A percentile compares a stretch with the other conserved stretches of the same genome.
phyloP scores from a whole-genome alignment of 768 basidiomycete genomes.

The Lentinula sp. region DNA sequence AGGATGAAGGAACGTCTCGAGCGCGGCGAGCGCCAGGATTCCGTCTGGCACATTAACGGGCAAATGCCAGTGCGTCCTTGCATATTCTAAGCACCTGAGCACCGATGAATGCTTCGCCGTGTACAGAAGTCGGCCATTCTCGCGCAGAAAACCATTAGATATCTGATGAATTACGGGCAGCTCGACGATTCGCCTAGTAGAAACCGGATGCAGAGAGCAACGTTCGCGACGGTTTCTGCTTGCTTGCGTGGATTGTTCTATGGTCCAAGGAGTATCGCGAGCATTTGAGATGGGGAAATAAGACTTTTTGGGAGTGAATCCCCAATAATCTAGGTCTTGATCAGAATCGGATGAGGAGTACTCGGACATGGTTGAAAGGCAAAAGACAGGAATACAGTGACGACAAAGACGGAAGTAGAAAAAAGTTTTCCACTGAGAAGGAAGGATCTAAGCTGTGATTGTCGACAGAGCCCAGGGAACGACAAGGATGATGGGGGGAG shows the following conservation, averaged over 20 bases:
- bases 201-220: constrained; percentile 12
- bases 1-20: constrained; percentile 50
- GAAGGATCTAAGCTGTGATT: background rate
- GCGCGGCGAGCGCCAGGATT: constrained; percentile 53
- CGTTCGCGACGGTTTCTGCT: constrained; percentile 12
- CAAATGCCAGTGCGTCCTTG: constrained; percentile 31
- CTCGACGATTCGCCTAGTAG: background rate
- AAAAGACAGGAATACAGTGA: background rate
- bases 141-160: background rate
- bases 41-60: constrained; percentile 33
- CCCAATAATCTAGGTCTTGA: constrained; percentile 17
- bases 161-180: background rate
- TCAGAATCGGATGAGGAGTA: constrained; percentile 8
- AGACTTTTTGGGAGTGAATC: constrained; percentile 11
- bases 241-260: constrained; percentile 16
- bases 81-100: constrained; percentile 37
- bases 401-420: background rate
- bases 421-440: background rate
- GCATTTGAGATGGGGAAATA: constrained; percentile 32
- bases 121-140: constrained; percentile 19
- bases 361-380: background rate
- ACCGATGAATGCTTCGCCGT: constrained; percentile 45
- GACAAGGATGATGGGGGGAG: constrained; percentile 1
- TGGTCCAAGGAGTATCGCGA: constrained; percentile 23
- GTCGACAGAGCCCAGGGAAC: background rate